Evolutionary conservation across 179 eudicot genomes (phyloP).

Genomic region (Amaranthus tricolor): DNA sequence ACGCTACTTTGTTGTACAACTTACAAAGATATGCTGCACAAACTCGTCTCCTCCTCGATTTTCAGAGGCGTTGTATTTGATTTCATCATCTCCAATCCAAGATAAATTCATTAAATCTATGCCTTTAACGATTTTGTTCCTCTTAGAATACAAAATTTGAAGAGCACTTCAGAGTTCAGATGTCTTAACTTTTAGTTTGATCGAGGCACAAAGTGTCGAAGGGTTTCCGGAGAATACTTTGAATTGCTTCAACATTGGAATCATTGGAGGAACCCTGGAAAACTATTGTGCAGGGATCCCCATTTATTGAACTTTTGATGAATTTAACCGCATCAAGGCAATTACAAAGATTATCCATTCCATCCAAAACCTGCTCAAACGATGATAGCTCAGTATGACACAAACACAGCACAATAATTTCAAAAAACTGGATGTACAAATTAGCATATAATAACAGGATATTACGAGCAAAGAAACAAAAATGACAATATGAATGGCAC

Average conservation of each 20-base stretch:
- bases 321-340: conserved; percentile 38
- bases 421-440: neutral
- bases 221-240: conserved; percentile 42
- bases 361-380: conserved; percentile 73
- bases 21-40: neutral
- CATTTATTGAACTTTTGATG: conserved; percentile 46
- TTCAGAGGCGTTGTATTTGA: neutral
- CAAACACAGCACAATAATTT: conserved; percentile 6
- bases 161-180: neutral
- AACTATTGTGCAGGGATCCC: conserved; percentile 45
- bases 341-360: conserved; percentile 36
- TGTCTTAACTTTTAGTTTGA: neutral
- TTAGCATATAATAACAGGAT: neutral
- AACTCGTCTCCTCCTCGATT: neutral
- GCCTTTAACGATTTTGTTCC: neutral
- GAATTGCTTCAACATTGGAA: conserved; percentile 26
- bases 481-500: neutral
- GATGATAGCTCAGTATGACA: conserved; percentile 5
- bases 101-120: neutral
- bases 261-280: conserved; percentile 42
- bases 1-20: neutral
- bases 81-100: neutral
- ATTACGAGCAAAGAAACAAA: neutral
- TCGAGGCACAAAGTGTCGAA: conserved; percentile 30
- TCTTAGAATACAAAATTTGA: neutral